Percentiles rank a stretch among this genome's conserved stretches.
These are phyloP conservation scores for Solanum bulbocastanum DNA, from an alignment of 257 asterid species.

Conservation along the genomic window DNA sequence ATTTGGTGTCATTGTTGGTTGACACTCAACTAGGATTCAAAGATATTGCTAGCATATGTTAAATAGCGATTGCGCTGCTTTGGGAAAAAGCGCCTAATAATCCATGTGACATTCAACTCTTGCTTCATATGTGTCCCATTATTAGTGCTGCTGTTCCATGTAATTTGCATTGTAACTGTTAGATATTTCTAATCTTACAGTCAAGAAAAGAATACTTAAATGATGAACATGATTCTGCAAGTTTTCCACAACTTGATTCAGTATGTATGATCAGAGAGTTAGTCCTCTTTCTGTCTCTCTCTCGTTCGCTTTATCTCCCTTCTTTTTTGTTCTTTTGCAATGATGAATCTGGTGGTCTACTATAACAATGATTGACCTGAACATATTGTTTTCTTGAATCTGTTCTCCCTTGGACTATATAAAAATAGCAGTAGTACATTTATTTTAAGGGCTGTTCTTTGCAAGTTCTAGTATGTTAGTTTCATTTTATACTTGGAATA, in stretches of 20 bases:
- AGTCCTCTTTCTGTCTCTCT: background rate
- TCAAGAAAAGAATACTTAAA: background rate
- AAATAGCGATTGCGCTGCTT: background rate
- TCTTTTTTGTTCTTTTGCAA: background rate
- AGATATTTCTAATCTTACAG: background rate
- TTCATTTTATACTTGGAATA: background rate
- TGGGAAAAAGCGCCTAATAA: background rate
- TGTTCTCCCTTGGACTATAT: background rate
- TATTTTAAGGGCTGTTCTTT: background rate
- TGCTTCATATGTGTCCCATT: background rate
- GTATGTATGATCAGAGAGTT: background rate
- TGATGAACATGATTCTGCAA: background rate
- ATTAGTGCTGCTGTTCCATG: background rate
- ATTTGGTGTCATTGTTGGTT: background rate
- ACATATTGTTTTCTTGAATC: background rate
- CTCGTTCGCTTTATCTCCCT: background rate
- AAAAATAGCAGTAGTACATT: background rate
- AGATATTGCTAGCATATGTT: background rate
- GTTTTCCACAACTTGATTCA: background rate
- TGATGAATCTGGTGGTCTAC: background rate
- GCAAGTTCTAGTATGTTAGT: background rate
- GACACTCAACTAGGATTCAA: background rate
- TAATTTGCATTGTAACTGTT: background rate
- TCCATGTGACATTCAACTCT: background rate
- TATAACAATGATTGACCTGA: background rate